Percentiles rank a stretch among this genome's conserved stretches.
Conservation (phyloP, 1,284 basidiomycete genomes). For the Meripilus lineatus region DNA sequence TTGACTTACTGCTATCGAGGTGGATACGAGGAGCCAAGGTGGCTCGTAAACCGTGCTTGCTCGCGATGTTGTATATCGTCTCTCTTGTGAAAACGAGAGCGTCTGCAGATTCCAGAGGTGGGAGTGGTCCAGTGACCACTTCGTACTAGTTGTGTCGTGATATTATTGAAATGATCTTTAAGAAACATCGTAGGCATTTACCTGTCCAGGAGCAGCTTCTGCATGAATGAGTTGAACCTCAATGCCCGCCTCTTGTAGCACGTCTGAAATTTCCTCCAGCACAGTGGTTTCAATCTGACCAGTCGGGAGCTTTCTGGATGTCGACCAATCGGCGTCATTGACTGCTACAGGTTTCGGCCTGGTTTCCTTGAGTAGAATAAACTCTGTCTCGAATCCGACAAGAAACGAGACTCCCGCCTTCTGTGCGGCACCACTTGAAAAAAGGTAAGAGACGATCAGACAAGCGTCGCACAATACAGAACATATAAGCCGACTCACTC, state of each 20-base stretch:
- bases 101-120: constrained; percentile 63
- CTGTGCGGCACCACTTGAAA: constrained; percentile 31
- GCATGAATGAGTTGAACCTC: constrained; percentile 40
- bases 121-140: constrained; percentile 58
- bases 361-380: constrained; percentile 54
- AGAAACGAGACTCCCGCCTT: constrained; percentile 46
- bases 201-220: constrained; percentile 69
- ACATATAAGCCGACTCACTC: too few species aligned
- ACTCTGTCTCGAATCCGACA: constrained; percentile 66
- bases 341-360: constrained; percentile 39
- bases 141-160: constrained; percentile 53
- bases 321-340: constrained; percentile 46
- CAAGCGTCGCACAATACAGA: too few species aligned
- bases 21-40: constrained; percentile 53
- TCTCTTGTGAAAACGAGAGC: constrained; percentile 63
- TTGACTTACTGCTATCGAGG: neutral
- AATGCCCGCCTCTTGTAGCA: constrained; percentile 27
- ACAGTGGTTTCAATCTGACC: constrained; percentile 24
- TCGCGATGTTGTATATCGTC: constrained; percentile 59
- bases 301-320: constrained; percentile 30
- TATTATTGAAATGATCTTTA: neutral
- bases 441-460: constrained; percentile 15
- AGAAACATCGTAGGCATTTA: constrained; percentile 20
- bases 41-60: constrained; percentile 56
- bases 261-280: constrained; percentile 34